Evolutionary conservation across 2,329 filamentous ascomycete species (phyloP), one percentile per base, ranked within the genome.

Genomic region (Eutypella sp.): DNA sequence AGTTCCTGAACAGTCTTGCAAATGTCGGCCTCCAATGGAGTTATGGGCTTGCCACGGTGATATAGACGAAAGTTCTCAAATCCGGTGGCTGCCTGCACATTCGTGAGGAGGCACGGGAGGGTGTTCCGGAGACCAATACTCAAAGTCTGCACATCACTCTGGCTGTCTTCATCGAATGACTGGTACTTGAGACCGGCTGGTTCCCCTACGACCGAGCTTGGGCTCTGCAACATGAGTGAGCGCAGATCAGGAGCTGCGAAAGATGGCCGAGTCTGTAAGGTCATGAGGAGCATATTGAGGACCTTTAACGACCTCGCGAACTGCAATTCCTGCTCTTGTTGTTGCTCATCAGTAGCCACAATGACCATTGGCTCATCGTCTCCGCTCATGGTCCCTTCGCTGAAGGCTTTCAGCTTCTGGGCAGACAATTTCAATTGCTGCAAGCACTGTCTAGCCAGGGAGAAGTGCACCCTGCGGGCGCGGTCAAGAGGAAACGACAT

Each of bases 41-140:
- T 71, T 45, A 92, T 70, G n/a, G 76, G 73, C 44, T 76, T 75
- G 1, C 89, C 89, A 15, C 78, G 76, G 52, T 82, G 83, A 60
- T 89, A 92, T 1, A 88, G 71, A 3, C 80, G 82, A 56, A 89
- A 87, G 56, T 86, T 88, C 5, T 82, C 78, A 59, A 91, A 93
- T 0, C 87, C 85, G 0, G 87, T 92, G 15, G 77, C 78, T 48
- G 82, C 75, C 25, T 78, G 75, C 34, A 95, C 66, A 47, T 76
- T 82, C 16, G 82, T 80, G 24, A 87, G 73, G 5, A 95, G 69
- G 36, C 87, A 84, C 2, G 79, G 76, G 6, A 81, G 77, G 0
- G 86, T 93, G 47, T 91, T 89, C 22, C 79, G 74, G 38, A 78
- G 76, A 1, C 87, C 87, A 53, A 93, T 84, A 23, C 70, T 70